These are phyloP conservation scores for Diddensiella santjacobensis DNA, from an alignment of 805 yeast genomes.

Conservation along the genomic window DNA sequence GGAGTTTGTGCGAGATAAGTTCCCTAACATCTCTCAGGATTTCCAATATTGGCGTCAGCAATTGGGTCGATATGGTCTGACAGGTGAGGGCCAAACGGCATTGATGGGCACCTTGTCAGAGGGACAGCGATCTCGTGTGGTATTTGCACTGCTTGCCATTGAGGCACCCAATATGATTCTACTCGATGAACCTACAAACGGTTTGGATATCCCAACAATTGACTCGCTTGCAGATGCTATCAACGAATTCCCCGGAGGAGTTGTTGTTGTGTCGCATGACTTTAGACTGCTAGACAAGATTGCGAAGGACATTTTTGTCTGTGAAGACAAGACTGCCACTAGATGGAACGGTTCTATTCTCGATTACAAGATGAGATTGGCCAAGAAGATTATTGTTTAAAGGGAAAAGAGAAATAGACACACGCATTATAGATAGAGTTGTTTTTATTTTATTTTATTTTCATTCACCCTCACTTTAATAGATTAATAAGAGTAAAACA, in stretches of 20 bases:
- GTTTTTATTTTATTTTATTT: neutral
- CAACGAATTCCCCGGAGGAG: slow-evolving; percentile 94
- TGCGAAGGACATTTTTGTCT: slow-evolving; percentile 95
- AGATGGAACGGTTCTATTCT: slow-evolving; percentile 93
- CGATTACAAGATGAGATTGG: slow-evolving; percentile 91
- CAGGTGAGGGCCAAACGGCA: slow-evolving; percentile 98
- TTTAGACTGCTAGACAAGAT: slow-evolving; percentile 96
- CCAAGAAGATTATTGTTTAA: slow-evolving; percentile 58
- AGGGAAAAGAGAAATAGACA: too few species aligned
- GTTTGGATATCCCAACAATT: slow-evolving; percentile 96
- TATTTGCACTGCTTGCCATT: slow-evolving; percentile 90
- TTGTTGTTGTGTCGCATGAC: slow-evolving; percentile 97
- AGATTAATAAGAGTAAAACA: too few species aligned
- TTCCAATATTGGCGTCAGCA: slow-evolving; percentile 95
- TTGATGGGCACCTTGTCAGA: slow-evolving; percentile 98
- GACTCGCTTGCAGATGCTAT: slow-evolving; percentile 97
- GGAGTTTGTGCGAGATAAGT: slow-evolving; percentile 95
- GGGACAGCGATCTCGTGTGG: slow-evolving; percentile 99
- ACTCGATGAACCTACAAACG: slow-evolving; percentile 99
- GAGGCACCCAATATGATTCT: slow-evolving; percentile 92
- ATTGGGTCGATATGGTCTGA: slow-evolving; percentile 95
- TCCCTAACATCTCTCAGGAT: slow-evolving; percentile 87
- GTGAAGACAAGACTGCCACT: slow-evolving; percentile 92
- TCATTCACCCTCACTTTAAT: too few species aligned
- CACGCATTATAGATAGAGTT: neutral